Base-by-base conservation (phyloP, 352 stramenopile species). In the Globisporangium ultimum region DNA sequence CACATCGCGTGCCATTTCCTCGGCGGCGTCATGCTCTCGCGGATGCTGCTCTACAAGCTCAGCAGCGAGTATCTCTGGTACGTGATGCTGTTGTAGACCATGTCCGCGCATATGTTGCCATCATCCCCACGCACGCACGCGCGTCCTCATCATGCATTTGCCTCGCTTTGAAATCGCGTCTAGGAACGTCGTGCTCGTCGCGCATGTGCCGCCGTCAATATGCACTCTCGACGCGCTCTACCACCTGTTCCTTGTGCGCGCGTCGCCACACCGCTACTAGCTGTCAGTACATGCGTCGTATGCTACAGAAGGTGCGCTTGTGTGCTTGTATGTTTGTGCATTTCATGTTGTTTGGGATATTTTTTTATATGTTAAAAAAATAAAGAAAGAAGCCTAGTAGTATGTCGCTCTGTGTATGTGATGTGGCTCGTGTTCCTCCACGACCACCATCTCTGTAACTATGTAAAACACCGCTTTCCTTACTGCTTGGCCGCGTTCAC, bases 1-100 rank as follows among this genome's bases (percentile, higher is more conserved):
- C 76, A 88, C 62, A 65, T 85, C 18, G 51, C 58, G 46, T 73
- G 77, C 41, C 81, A 91, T 54, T 87, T 88, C 57, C 28, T 88
- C 28, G 81, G 81, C 22, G 79, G 81, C 17, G 32, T 89, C n/a
- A 63, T 88, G 56, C 69, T 88, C 40, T 72, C 77, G 13, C 73
- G 79, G 49, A 68, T 78, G 14, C 58, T 88, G 36, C 57, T 89
- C 20, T 65, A 78, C 42, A 61, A 74, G 6, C 52, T 87, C 47
- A 59, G 63, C 4, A 57, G 58, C 10, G 42, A 48, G 49, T 83
- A 82, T 61, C 60, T 87, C 15, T 89, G 81, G 78, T 86, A 61
- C 36, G 65, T 36, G 4, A 36, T 36, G 28, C 28, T 36, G 15
- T 14, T 28, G 24, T 5, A 18, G 40, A 11, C 2, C 21, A 18